Base-by-base conservation (phyloP, 371 early-diverging fungal species). In the Blastocladiella emersonii region DNA sequence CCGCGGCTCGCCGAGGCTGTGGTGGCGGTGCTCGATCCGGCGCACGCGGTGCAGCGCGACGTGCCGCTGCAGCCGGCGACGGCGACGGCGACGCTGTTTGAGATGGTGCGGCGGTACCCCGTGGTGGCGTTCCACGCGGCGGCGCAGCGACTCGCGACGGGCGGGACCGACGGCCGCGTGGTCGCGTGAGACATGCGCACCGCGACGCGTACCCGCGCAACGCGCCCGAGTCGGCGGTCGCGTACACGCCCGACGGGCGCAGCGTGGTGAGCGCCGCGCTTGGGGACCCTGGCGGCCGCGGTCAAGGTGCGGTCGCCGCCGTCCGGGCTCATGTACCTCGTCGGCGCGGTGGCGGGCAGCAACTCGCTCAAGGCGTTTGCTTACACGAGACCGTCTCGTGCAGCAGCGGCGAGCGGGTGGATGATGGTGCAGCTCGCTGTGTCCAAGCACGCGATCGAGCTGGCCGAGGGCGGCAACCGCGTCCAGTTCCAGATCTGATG, bases 21-120 rank as follows among this genome's bases (percentile, higher is more conserved):
- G 41, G 87, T 92, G 4, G 87, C 86, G 61, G 82, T 86, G n/a
- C 70, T 91, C 30, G 90, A 92, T 70, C 93, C 93, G 0, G 90
- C 87, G 63, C 70, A 75, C 12, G 83, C 90, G 1, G 75, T 80
- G 51, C 69, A 88, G 68, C 77, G 92, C n/a, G 89, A 91, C 55
- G 71, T 72, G 1, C 74, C 89, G 32, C 72, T 89, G 13, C 78
- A 76, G 3, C 70, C 85, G 25, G 88, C 83, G 0, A 91, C 92
- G n/a, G n/a, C n/a, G n/a, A n/a, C n/a, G 0, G 72, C 84, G 0
- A 82, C 84, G 45, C 73, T 92, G 48, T 80, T 88, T 56, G 88
- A 90, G 65, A 68, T 92, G 25, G 93, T 92, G 0, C 79, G 78
- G 65, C 82, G 78, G 67, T 85, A 83, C 69, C 87, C 90, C 1